Conservation (phyloP, 1,284 basidiomycete genomes). For the Phylloboletellus chloephorus region DNA sequence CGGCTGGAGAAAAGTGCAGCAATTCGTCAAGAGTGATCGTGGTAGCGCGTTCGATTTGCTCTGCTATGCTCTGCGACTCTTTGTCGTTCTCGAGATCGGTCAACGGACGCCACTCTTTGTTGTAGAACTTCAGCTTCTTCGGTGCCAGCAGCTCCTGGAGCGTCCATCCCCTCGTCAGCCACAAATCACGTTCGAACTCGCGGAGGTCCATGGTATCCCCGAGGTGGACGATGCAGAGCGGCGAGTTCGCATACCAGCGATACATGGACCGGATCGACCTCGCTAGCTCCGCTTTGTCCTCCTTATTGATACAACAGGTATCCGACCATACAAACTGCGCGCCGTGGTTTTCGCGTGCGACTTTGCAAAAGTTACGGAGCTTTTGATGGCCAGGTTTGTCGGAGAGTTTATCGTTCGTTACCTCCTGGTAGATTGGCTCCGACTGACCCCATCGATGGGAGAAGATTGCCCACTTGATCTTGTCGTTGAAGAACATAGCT, state of each 20-base stretch:
- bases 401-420: neutral
- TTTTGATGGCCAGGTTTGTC: slow-evolving; percentile 1
- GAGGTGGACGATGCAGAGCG: slow-evolving; percentile 3
- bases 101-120: slow-evolving; percentile 6
- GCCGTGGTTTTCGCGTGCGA: neutral
- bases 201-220: neutral
- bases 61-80: neutral
- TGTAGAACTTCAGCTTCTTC: neutral
- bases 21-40: neutral
- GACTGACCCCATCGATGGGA: slow-evolving; percentile 6
- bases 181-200: slow-evolving; percentile 2
- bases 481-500: neutral
- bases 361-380: slow-evolving; percentile 3
- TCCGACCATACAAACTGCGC: slow-evolving; percentile 8
- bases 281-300: slow-evolving; percentile 7
- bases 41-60: neutral
- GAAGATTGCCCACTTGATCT: slow-evolving; percentile 3
- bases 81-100: slow-evolving; percentile 1
- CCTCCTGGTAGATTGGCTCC: slow-evolving; percentile 1
- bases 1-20: neutral
- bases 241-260: slow-evolving; percentile 6
- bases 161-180: slow-evolving; percentile 3
- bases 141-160: neutral
- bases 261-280: slow-evolving; percentile 12
- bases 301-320: slow-evolving; percentile 2